These are phyloP conservation scores for Mallotus nudiflorus DNA, from an alignment of 345 rosid species.

Conservation along the genomic window DNA sequence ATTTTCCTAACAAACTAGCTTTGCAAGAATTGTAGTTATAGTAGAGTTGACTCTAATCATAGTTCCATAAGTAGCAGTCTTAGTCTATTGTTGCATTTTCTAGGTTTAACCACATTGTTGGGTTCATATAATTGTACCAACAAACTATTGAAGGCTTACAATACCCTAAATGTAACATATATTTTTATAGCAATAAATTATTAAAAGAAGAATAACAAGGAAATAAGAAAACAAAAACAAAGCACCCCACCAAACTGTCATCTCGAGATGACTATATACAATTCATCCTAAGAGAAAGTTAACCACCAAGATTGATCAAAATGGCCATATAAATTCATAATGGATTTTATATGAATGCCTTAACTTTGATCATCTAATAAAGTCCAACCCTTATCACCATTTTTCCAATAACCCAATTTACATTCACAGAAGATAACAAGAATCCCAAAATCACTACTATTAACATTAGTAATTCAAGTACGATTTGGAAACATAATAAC, in stretches of 20 bases:
- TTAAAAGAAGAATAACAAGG: background rate
- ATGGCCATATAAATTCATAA: too few species aligned
- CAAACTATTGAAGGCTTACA: slow-evolving; percentile 87
- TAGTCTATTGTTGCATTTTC: slow-evolving; percentile 64
- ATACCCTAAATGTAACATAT: slow-evolving; percentile 65
- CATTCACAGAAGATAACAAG: too few species aligned
- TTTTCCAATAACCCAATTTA: too few species aligned
- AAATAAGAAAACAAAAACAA: background rate
- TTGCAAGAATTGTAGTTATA: slow-evolving; percentile 81
- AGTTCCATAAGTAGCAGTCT: slow-evolving; percentile 83
- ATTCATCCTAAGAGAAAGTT: too few species aligned
- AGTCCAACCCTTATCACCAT: too few species aligned
- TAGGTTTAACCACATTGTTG: slow-evolving; percentile 78
- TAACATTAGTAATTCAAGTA: too few species aligned
- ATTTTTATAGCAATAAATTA: background rate
- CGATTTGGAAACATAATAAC: too few species aligned
- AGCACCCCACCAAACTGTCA: slow-evolving; percentile 3
- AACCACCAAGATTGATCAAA: too few species aligned
- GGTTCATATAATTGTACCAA: slow-evolving; percentile 76
- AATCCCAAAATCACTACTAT: too few species aligned
- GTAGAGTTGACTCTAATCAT: slow-evolving; percentile 79
- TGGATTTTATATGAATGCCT: too few species aligned
- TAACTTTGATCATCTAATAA: too few species aligned
- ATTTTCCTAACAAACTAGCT: slow-evolving; percentile 79
- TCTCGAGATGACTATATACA: too few species aligned